Evolutionary conservation across 148 eudicot genomes (phyloP).

Genomic region (Chenopodium quinoa): DNA sequence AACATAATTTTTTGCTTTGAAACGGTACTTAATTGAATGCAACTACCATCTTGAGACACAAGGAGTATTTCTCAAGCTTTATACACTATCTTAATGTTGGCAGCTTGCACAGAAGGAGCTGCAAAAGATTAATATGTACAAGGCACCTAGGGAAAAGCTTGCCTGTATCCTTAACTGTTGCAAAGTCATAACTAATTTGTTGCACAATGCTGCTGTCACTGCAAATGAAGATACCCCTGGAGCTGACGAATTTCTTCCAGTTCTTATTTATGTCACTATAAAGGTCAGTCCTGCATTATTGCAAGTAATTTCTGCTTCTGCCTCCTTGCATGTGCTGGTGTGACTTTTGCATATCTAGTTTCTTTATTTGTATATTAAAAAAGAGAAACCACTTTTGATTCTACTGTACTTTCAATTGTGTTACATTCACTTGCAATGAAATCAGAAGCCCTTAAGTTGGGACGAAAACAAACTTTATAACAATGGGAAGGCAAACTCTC

Average conservation of each 20-base stretch:
- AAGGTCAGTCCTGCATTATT: conserved; percentile 51
- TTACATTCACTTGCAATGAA: neutral
- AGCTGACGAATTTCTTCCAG: conserved; percentile 96
- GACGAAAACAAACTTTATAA: no score
- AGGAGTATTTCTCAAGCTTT: neutral
- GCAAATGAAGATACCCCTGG: conserved; percentile 78
- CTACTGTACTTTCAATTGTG: neutral
- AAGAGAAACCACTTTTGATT: no score
- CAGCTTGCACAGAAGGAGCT: conserved; percentile 98
- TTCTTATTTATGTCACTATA: conserved; percentile 83
- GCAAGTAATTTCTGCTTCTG: neutral
- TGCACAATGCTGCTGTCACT: conserved; percentile 80
- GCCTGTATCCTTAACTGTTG: conserved; percentile 88
- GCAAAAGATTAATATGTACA: conserved; percentile 89
- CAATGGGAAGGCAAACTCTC: neutral
- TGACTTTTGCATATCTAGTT: neutral
- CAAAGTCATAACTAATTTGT: conserved; percentile 85
- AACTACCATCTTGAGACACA: neutral
- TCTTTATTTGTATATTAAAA: neutral
- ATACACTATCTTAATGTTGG: conserved; percentile 14
- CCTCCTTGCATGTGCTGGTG: neutral
- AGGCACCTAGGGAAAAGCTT: conserved; percentile 96
- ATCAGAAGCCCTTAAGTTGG: neutral
- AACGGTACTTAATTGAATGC: neutral
- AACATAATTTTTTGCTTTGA: neutral